Evolutionary conservation across 805 yeast genomes (phyloP).

Genomic region (Candida railenensis): DNA sequence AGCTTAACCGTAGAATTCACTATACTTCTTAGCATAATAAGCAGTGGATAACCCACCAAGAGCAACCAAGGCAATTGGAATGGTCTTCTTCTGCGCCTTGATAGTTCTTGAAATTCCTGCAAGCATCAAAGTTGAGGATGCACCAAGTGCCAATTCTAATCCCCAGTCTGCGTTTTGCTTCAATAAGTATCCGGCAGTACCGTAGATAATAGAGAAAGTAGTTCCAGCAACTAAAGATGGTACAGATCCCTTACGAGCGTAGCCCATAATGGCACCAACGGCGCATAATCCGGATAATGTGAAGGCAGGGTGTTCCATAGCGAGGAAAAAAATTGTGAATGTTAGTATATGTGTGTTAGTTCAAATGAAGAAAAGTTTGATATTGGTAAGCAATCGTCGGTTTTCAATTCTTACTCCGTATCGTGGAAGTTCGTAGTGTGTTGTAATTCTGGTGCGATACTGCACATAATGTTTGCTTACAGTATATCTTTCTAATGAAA

Average conservation of each 20-base stretch:
- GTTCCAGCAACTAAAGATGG: constrained; percentile 83
- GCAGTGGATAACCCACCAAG: constrained; percentile 63
- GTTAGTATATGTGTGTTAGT: too few relatives aligned
- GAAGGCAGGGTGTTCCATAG: constrained; percentile 74
- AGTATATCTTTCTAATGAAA: too few relatives aligned
- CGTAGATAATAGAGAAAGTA: constrained; percentile 56
- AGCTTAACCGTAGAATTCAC: constrained; percentile 55
- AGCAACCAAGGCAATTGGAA: constrained; percentile 64
- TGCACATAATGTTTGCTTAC: too few relatives aligned
- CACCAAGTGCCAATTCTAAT: constrained; percentile 72
- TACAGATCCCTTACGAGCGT: constrained; percentile 61
- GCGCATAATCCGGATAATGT: constrained; percentile 69
- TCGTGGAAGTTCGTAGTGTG: too few relatives aligned
- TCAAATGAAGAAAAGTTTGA: too few relatives aligned
- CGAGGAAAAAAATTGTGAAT: neutral
- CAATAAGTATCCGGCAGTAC: constrained; percentile 73
- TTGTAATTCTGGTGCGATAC: too few relatives aligned
- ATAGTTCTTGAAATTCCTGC: constrained; percentile 75
- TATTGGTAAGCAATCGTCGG: too few relatives aligned
- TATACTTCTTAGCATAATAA: constrained; percentile 75
- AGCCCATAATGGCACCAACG: constrained; percentile 73
- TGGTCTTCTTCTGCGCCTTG: constrained; percentile 61
- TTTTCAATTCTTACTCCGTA: too few relatives aligned
- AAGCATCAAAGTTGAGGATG: constrained; percentile 61
- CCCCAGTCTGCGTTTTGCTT: constrained; percentile 76